Evolutionary conservation across 2,329 filamentous ascomycete species (phyloP).

Genomic region (Colletotrichum camelliae): DNA sequence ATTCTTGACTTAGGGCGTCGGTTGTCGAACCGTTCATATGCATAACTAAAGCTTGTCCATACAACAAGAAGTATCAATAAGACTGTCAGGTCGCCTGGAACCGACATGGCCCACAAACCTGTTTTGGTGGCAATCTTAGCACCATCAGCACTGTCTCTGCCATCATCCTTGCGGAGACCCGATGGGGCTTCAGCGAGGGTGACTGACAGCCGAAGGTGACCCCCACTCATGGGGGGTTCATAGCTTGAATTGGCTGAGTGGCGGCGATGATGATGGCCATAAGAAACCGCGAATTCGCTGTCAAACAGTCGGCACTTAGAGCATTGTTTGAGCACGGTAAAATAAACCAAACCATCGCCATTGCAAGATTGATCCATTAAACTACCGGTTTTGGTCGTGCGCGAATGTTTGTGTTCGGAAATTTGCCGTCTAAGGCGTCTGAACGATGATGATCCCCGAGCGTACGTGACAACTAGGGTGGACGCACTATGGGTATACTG

Average conservation of each 20-base stretch:
- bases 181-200: background rate
- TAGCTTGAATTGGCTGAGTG: background rate
- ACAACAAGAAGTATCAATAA: background rate
- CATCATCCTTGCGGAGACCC: background rate
- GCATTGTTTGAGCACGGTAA: no score
- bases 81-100: background rate
- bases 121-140: background rate
- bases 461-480: no score
- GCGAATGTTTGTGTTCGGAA: rapidly evolving
- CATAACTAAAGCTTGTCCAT: background rate
- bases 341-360: no score
- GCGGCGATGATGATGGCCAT: background rate
- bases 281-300: background rate
- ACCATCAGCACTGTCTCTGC: background rate
- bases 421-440: rapidly evolving
- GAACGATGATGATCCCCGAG: background rate
- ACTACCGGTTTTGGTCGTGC: background rate
- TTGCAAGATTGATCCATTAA: background rate
- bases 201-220: background rate
- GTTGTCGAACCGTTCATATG: background rate
- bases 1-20: background rate
- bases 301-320: no score
- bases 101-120: background rate
- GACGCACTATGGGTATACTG: no score
- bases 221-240: background rate